Evolutionary conservation across 2,329 filamentous ascomycete genomes (phyloP).

Genomic region (Aurifilum marmelostoma): DNA sequence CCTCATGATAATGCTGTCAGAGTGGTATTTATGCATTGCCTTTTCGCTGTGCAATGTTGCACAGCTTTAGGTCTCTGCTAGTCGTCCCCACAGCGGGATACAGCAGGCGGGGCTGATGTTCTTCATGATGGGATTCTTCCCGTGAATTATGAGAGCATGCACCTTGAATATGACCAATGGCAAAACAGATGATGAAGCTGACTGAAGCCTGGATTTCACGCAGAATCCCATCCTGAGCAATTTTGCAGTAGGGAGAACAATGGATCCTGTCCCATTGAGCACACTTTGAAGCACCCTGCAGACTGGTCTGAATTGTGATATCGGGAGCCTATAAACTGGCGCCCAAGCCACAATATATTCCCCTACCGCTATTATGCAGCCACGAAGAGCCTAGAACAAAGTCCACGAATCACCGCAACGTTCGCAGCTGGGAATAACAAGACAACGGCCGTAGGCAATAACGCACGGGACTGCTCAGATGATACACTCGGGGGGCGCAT

Average conservation of each 20-base stretch:
- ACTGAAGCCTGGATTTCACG: not conserved
- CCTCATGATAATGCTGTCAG: not conserved
- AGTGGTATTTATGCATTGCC: not conserved
- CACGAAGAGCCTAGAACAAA: not conserved
- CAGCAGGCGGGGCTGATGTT: not conserved
- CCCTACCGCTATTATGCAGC: not conserved
- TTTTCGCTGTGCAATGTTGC: not conserved
- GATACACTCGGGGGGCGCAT: not conserved
- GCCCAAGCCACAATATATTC: not conserved
- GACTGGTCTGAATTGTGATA: not conserved
- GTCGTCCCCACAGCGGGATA: too few relatives aligned
- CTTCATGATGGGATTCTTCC: not conserved
- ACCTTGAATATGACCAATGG: not conserved
- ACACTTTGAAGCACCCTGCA: not conserved
- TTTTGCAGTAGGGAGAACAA: not conserved
- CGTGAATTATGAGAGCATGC: not conserved
- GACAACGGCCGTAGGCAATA: not conserved
- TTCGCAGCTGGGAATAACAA: not conserved
- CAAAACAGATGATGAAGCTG: not conserved
- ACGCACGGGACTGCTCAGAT: not conserved
- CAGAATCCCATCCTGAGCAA: not conserved
- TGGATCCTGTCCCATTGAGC: not conserved
- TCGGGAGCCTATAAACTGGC: not conserved
- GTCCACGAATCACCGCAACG: not conserved
- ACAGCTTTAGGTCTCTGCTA: not conserved